Conservation (phyloP, 139 green algal genomes). For the Chlorella sp. region DNA sequence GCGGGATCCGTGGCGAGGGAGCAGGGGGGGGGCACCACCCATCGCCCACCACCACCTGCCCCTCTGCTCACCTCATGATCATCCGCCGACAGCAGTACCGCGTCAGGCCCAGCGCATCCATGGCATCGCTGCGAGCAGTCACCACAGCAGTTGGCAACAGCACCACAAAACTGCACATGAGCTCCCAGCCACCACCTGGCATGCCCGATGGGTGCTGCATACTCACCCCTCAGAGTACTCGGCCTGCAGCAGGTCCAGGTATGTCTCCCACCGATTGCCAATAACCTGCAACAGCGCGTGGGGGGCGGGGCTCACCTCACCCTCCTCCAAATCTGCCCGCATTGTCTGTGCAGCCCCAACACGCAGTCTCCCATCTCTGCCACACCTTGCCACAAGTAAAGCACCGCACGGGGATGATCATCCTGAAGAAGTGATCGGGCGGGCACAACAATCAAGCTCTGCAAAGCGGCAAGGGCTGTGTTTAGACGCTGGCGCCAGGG, state of each 20-base stretch:
- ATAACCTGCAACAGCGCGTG: too few species aligned
- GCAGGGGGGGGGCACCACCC: neutral
- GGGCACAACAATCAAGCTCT: too few species aligned
- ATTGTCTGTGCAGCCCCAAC: too few species aligned
- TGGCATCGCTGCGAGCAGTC: slow-evolving; percentile 80
- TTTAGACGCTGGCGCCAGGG: too few species aligned
- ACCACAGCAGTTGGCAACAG: too few species aligned
- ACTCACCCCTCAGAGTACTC: slow-evolving; percentile 75
- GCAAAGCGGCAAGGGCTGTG: too few species aligned
- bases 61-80: too few species aligned
- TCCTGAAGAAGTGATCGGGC: too few species aligned
- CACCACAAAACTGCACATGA: too few species aligned
- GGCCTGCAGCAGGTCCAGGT: slow-evolving; percentile 94
- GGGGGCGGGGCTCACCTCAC: too few species aligned
- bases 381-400: slow-evolving; percentile 99
- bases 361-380: too few species aligned
- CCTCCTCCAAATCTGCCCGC: too few species aligned
- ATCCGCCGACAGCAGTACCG: slow-evolving; percentile 99
- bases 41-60: slow-evolving; percentile 82
- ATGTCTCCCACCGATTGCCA: slow-evolving; percentile 99
- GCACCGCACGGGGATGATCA: slow-evolving; percentile 52
- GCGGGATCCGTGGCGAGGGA: neutral
- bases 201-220: neutral
- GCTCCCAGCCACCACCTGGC: neutral
- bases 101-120: slow-evolving; percentile 92